Base-by-base conservation (phyloP, 176 grass and related monocot genomes). In the Triticum monococcum region DNA sequence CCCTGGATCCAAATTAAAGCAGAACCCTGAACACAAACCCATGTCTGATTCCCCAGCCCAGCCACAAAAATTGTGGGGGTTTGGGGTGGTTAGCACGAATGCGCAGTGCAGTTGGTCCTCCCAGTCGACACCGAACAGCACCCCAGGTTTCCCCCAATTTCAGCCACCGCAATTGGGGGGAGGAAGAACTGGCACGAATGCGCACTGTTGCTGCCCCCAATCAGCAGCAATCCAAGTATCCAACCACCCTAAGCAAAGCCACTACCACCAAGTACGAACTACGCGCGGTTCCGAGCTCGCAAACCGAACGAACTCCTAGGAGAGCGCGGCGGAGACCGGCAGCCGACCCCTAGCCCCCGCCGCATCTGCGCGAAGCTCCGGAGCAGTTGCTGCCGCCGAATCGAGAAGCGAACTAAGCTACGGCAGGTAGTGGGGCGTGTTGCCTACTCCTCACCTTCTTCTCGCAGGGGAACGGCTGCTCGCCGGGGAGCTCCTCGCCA, bases 391-490 rank as follows among this genome's bases (percentile, higher is more conserved):
- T 11, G 40, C 50, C 8, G 22, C 23, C 3, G 18, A 26, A 84
- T 33, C 82, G 60, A 16, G 78, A 61, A 66, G 26, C 23, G 61
- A 12, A 45, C 0, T 12, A 2, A 33, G 54, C 4, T 20, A 74
- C 10, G 11, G 25, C 20, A 0, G 56, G 56, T 0, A 59, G 7
- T 0, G 54, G 54, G 4, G 18, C 54, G 18, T 59, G 56, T 22
- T 0, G 43, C 43, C 2, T 46, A 4, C 9, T 63, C 9, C 60
- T 66, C 13, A 98, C 96, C 93, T 94, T 91, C 90, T 98, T 96
- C 74, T 88, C 86, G 69, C 48, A 72, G 2, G 90, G 89, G 60
- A 76, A 88, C 3, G 88, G 30, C 26, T 72, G 69, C 22, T 98
- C 97, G 54, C 79, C 92, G 20, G 78, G 86, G 36, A 94, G 88